Conservation (phyloP, 129 eudicot species). For the Escallonia herrerae region DNA sequence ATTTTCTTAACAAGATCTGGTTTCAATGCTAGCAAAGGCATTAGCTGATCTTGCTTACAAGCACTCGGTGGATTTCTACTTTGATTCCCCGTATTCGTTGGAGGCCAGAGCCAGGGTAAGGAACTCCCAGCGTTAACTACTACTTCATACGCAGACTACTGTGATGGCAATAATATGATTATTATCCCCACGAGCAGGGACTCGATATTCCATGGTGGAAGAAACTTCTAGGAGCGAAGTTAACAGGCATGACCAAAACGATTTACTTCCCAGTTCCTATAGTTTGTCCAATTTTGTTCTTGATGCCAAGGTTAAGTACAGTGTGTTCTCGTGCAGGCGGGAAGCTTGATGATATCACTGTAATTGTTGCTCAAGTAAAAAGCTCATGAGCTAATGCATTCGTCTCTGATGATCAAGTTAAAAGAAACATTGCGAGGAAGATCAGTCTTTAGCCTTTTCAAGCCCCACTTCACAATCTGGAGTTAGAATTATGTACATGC, state of each 20-base stretch:
- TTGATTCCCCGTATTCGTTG: conserved; percentile 75
- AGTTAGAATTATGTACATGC: too few species aligned
- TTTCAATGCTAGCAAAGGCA: conserved; percentile 73
- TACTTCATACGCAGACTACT: neutral
- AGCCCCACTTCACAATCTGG: too few species aligned
- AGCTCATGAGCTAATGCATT: conserved; percentile 17
- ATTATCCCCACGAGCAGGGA: conserved; percentile 40
- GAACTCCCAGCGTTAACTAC: neutral
- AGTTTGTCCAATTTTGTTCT: neutral
- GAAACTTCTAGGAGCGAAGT: conserved; percentile 65
- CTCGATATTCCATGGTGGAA: conserved; percentile 84
- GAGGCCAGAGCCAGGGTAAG: conserved; percentile 78
- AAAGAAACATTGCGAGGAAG: too few species aligned
- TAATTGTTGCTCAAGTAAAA: conserved; percentile 63
- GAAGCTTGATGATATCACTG: conserved; percentile 92
- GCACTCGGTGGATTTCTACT: conserved; percentile 64
- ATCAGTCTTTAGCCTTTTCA: too few species aligned
- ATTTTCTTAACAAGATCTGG: conserved; percentile 9
- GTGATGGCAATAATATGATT: conserved; percentile 13
- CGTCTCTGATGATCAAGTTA: too few species aligned
- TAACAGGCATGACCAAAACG: conserved; percentile 60
- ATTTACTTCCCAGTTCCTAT: neutral
- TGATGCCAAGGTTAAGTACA: neutral
- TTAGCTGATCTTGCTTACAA: conserved; percentile 81
- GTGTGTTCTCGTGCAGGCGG: conserved; percentile 51